Evolutionary conservation across 148 eudicot species (phyloP).

Genomic region (Drosera capensis): DNA sequence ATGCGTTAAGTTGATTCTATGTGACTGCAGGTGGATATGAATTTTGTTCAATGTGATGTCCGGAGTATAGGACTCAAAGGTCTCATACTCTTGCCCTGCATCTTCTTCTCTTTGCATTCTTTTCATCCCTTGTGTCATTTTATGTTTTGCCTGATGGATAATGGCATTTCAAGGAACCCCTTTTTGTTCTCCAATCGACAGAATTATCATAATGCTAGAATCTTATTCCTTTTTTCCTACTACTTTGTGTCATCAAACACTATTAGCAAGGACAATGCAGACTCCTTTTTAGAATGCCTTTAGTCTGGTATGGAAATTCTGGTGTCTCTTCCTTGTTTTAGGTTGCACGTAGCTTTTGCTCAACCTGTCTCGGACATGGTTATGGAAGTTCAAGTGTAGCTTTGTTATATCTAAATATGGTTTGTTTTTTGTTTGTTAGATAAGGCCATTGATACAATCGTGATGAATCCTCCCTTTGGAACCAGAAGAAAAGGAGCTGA

Average conservation of each 20-base stretch:
- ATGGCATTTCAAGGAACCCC: no score
- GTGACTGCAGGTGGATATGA: constrained; percentile 54
- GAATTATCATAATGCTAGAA: no score
- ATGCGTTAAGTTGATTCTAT: not conserved
- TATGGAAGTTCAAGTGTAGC: no score
- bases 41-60: constrained; percentile 61
- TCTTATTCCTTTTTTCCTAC: no score
- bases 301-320: no score
- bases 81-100: constrained; percentile 6
- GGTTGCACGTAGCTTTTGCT: not conserved
- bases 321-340: not conserved
- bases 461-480: constrained; percentile 99
- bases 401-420: no score
- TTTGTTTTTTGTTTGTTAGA: constrained; percentile 25
- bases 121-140: not conserved
- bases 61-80: constrained; percentile 43
- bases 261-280: no score
- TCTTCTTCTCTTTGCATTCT: not conserved
- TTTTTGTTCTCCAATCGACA: no score
- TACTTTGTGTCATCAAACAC: no score
- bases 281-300: no score
- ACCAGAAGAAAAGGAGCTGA: constrained; percentile 91
- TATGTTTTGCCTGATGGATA: no score
- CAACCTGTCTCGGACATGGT: no score
- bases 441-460: constrained; percentile 61